Evolutionary conservation across 352 stramenopile species (phyloP).

Genomic region (Globisporangium cystogenes): DNA sequence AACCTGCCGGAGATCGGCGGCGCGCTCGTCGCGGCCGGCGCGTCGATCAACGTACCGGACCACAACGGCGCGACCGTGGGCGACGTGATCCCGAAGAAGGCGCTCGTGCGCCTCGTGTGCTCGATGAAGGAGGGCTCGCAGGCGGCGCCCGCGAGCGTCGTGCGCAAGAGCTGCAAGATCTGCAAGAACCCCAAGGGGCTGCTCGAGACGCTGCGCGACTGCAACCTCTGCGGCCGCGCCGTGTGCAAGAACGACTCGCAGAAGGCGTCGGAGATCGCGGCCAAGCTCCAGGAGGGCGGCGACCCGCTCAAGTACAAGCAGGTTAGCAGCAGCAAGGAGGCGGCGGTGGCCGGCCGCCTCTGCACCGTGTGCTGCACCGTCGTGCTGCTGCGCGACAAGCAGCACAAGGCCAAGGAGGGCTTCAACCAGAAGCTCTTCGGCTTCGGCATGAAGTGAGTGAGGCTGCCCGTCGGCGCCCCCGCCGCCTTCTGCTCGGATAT

Average conservation of each 20-base stretch:
- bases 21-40: constrained; percentile 60
- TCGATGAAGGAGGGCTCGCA: constrained; percentile 78
- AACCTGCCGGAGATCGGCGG: constrained; percentile 59
- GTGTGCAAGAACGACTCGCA: constrained; percentile 84
- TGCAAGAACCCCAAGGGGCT: constrained; percentile 75
- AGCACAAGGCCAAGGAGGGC: constrained; percentile 59
- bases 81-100: constrained; percentile 71
- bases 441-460: constrained; percentile 57
- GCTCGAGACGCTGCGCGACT: constrained; percentile 72
- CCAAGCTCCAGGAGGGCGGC: constrained; percentile 29
- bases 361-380: constrained; percentile 80
- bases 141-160: constrained; percentile 38
- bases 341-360: constrained; percentile 50
- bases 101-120: constrained; percentile 69
- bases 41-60: constrained; percentile 82
- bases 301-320: constrained; percentile 15
- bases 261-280: constrained; percentile 66
- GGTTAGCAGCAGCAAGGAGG: constrained; percentile 44
- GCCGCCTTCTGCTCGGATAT: neutral
- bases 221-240: constrained; percentile 63
- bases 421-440: constrained; percentile 82
- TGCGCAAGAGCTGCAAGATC: constrained; percentile 72
- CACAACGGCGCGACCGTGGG: constrained; percentile 74
- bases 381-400: constrained; percentile 66
- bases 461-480: neutral